phyloP scores from a whole-genome alignment of 2,329 filamentous ascomycete genomes.

The Bipolaris oryzae region DNA sequence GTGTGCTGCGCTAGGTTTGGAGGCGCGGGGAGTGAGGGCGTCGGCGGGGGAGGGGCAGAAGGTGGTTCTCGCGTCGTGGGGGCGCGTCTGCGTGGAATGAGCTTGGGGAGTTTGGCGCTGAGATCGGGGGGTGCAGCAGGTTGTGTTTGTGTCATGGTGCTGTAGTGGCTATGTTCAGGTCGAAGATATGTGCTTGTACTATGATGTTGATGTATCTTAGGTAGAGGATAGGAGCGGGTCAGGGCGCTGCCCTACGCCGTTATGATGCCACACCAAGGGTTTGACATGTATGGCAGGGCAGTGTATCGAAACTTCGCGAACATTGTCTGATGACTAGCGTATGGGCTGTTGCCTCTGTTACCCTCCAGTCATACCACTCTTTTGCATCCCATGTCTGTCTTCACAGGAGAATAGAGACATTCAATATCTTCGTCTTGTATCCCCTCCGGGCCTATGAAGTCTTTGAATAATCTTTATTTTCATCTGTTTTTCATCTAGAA shows the following conservation, averaged over 20 bases:
- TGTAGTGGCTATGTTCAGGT: not conserved
- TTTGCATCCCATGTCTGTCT: too few relatives aligned
- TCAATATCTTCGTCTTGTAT: too few relatives aligned
- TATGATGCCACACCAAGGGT: not conserved
- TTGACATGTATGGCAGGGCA: not conserved
- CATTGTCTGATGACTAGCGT: not conserved
- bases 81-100: slow-evolving; percentile 43
- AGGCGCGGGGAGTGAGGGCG: slow-evolving; percentile 73
- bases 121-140: slow-evolving; percentile 26
- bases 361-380: too few relatives aligned
- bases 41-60: slow-evolving; percentile 69
- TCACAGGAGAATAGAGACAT: too few relatives aligned
- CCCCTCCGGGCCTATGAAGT: too few relatives aligned
- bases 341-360: too few relatives aligned
- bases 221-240: slow-evolving; percentile 9
- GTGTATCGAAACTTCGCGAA: not conserved
- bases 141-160: slow-evolving; percentile 24
- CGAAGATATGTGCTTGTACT: not conserved
- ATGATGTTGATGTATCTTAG: not conserved
- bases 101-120: slow-evolving; percentile 42
- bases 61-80: slow-evolving; percentile 28
- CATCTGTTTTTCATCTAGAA: too few relatives aligned
- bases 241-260: not conserved
- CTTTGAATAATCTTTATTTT: too few relatives aligned
- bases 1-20: slow-evolving; percentile 64